Base-by-base conservation (phyloP, 1,284 basidiomycete genomes). In the Trichosporon sp. region DNA sequence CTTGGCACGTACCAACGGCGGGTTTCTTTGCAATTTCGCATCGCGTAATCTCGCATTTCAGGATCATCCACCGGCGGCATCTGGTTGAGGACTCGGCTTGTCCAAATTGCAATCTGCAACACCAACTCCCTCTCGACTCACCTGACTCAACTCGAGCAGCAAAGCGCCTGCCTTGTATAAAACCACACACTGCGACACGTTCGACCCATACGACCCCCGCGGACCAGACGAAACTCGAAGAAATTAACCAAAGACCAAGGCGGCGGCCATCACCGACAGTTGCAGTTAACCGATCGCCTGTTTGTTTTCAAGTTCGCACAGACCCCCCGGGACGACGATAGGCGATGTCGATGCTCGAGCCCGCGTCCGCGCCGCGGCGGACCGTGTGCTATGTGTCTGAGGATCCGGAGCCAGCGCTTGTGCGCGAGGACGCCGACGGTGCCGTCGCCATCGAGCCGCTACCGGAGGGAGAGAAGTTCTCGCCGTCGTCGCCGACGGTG, bases 361-460 rank as follows among this genome's bases (percentile, higher is more conserved):
- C 51, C 51, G 51, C 51, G 51, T 26, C 51, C 51, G 51, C 51
- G 51, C 51, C 51, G 51, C 51, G 51, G 51, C 51, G 51, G 51
- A 54, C 51, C 4, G 51, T 54, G 19, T 54, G 51, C 51, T 54
- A 54, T 12, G 51, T 54, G 2, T 54, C 51, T 4, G 51, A 54
- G 10, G 51, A 54, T 16, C 51, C 51, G 6, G 61, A 63, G 37
- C 61, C 61, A 6, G 61, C 61, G 32, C 14, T 64, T 14, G 31
- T 35, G 6, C 32, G 61, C 12, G 26, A 35, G 37, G 26, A 31
- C 14, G 61, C 61, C n/a, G 61, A 37, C 32, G 32, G n/a, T n/a
- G 19, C 35, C 12, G 64, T 65, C n/a, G 38, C 32, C 14, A 12
- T 46, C 5, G 43, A 46, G 16, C 43, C 43, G 43, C 4, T 37